Percentiles rank a stretch among this genome's conserved stretches.
These are phyloP conservation scores for Peronospora destructor DNA, from an alignment of 352 stramenopile genomes.

Conservation along the genomic window DNA sequence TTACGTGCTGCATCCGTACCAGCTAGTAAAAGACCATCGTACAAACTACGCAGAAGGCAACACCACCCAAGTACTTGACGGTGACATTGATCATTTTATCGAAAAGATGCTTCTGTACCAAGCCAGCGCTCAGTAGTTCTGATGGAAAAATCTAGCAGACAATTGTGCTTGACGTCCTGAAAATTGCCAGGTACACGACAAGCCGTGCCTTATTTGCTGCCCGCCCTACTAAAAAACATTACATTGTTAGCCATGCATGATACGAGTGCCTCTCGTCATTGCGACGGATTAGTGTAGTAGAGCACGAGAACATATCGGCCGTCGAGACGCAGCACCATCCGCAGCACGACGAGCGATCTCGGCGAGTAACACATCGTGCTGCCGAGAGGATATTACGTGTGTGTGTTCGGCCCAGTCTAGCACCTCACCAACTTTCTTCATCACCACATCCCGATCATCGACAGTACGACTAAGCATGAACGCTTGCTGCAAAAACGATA, in stretches of 20 bases:
- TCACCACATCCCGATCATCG: constrained; percentile 71
- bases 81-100: constrained; percentile 79
- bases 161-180: constrained; percentile 6
- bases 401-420: constrained; percentile 79
- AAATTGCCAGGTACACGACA: background rate
- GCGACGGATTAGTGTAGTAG: constrained; percentile 16
- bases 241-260: constrained; percentile 23
- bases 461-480: constrained; percentile 81
- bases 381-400: constrained; percentile 55
- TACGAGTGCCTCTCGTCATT: constrained; percentile 22
- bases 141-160: background rate
- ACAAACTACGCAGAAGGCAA: constrained; percentile 88
- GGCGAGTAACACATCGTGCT: constrained; percentile 62
- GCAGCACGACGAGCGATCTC: constrained; percentile 68
- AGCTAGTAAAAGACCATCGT: constrained; percentile 95
- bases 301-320: constrained; percentile 12
- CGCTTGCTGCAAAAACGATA: constrained; percentile 77
- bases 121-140: constrained; percentile 5
- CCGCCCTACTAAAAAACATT: background rate
- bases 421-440: constrained; percentile 71
- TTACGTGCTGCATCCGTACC: constrained; percentile 97
- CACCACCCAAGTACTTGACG: constrained; percentile 86
- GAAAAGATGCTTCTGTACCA: constrained; percentile 62
- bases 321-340: constrained; percentile 28
- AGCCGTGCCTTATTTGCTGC: too few relatives aligned